Base-by-base conservation (phyloP, 1,139 yeast species). In the Hansenula sp. region DNA sequence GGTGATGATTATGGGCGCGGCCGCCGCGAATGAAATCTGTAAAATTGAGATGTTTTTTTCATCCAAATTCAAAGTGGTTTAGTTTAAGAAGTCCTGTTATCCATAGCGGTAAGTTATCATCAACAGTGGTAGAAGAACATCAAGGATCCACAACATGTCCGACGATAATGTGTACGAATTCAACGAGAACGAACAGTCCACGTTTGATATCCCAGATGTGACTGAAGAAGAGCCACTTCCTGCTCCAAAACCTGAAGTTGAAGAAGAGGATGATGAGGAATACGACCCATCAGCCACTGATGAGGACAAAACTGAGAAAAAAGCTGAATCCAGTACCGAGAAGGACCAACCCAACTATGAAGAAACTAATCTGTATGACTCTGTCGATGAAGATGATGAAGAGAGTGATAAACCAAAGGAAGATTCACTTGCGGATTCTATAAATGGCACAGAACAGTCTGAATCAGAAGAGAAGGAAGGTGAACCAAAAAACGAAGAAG, bases 361-460 rank as follows among this genome's bases (percentile, higher is more conserved):
- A 6, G 40, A 41, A 12, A 42, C 44, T 15, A 39, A 31, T 28
- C 38, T 35, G 50, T 47, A 18, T 38, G 40, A 39, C 17, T 48
- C 38, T 43, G 47, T 25, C 28, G 52, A 44, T 38, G 54, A 46
- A 38, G 30, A 43, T 17, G 44, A 17, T 29, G 47, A 41, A 39
- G 45, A 33, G 29, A 37, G 21, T 17, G 44, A 29, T 15, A 29
- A 30, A 31, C 12, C 33, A 40, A 5, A 27, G 28, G n/a, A 35
- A 38, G 11, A 16, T 18, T 31, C 7, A 31, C 16, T 19, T 31
- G 25, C 5, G 25, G 25, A 5, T 6, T 28, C 36, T 29, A 11
- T 12, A 31, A 9, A n/a, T n/a, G n/a, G n/a, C 11, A 31, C n/a
- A n/a, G 36, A 16, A 32, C 38, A 43, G 21, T 28, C 40, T 15